A percentile compares a stretch with the other conserved stretches of the same genome.
phyloP scores from a whole-genome alignment of 768 basidiomycete genomes.

The Russula earlei region DNA sequence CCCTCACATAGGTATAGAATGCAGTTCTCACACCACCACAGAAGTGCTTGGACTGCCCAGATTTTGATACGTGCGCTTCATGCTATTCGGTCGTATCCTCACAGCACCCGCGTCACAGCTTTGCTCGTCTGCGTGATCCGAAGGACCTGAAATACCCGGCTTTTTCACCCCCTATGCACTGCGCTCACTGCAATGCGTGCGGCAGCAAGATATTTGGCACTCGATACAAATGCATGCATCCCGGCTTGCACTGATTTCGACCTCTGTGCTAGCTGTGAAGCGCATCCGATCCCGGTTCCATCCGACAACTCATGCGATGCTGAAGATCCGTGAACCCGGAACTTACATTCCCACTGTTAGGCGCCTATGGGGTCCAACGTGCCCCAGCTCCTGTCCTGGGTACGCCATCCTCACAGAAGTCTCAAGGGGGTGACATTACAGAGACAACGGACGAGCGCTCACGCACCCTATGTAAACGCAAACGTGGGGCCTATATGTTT shows the following conservation, averaged over 20 bases:
- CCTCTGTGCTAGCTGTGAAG: slow-evolving; percentile 70
- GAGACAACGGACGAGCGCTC: not conserved
- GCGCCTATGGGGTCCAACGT: slow-evolving; percentile 22
- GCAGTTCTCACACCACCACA: slow-evolving; percentile 23
- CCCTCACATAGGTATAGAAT: not conserved
- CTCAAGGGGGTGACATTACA: not conserved
- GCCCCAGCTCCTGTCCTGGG: not conserved
- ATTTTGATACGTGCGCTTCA: slow-evolving; percentile 65
- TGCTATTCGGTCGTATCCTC: slow-evolving; percentile 66
- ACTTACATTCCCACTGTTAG: slow-evolving; percentile 38
- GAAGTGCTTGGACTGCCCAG: slow-evolving; percentile 80
- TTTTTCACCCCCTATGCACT: slow-evolving; percentile 28
- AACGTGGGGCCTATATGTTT: not conserved
- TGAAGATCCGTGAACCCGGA: slow-evolving; percentile 58
- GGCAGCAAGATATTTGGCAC: slow-evolving; percentile 43
- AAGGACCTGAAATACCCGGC: slow-evolving; percentile 38
- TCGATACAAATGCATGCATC: slow-evolving; percentile 83
- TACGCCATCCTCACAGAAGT: not conserved
- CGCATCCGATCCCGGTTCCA: slow-evolving; percentile 70
- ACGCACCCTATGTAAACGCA: not conserved
- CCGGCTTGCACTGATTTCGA: slow-evolving; percentile 73
- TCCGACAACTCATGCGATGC: slow-evolving; percentile 56
- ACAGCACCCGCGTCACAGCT: slow-evolving; percentile 71
- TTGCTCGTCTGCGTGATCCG: slow-evolving; percentile 49
- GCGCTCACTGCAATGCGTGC: slow-evolving; percentile 60